phyloP scores from a whole-genome alignment of 148 eudicot species.

The Nyssa sinensis region DNA sequence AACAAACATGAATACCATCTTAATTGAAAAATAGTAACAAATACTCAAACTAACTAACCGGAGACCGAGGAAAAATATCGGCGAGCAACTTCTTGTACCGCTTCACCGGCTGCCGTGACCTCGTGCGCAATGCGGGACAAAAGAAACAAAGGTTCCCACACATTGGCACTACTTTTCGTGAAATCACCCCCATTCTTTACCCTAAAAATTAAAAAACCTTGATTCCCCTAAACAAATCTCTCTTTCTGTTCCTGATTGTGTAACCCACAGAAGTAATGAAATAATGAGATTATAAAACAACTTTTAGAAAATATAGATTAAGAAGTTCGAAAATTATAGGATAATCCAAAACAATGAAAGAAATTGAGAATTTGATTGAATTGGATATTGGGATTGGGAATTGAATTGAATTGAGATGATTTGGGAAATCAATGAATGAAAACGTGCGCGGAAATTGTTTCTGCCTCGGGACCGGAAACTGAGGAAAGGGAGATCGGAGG shows the following conservation, averaged over 20 bases:
- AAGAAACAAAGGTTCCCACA: constrained; percentile 65
- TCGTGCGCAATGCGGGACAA: constrained; percentile 69
- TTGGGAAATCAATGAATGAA: neutral
- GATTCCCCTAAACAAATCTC: neutral
- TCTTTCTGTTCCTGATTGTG: neutral
- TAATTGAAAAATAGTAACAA: neutral
- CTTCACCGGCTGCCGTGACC: constrained; percentile 88
- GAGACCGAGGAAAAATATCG: constrained; percentile 69
- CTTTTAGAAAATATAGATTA: neutral
- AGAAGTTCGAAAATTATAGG: too few species aligned
- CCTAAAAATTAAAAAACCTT: neutral
- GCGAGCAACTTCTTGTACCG: constrained; percentile 78
- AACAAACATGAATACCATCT: too few species aligned
- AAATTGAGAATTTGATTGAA: neutral
- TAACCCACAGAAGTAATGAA: neutral
- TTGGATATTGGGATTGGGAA: neutral
- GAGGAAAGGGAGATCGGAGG: constrained; percentile 3
- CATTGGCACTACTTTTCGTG: constrained; percentile 60
- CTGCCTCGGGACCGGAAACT: too few species aligned
- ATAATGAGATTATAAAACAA: neutral
- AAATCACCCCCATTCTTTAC: constrained; percentile 51
- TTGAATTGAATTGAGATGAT: too few species aligned
- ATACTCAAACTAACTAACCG: constrained; percentile 32
- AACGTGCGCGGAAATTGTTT: neutral
- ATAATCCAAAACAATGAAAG: neutral